phyloP scores from a whole-genome alignment of 139 green algal species.

The Coelastrella sp. region DNA sequence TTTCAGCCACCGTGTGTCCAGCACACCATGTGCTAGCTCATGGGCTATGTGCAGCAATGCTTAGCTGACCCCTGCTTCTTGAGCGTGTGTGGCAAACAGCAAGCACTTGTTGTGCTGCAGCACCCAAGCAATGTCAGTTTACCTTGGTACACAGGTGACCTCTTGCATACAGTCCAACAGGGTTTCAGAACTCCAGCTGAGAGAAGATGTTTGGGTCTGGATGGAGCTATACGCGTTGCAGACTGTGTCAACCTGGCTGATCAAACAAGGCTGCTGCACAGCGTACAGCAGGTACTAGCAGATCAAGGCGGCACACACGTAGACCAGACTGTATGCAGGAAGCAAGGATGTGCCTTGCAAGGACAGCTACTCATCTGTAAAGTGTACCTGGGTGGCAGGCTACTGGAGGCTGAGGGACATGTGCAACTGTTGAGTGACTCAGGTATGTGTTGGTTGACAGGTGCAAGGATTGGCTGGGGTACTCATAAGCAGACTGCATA shows the following conservation, averaged over 20 bases:
- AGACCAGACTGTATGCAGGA: not conserved
- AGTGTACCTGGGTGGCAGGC: constrained; percentile 55
- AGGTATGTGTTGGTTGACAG: too few species aligned
- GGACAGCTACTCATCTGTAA: constrained; percentile 58
- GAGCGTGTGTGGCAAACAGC: not conserved
- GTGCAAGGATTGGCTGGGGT: too few species aligned
- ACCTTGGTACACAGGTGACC: not conserved
- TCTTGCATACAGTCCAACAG: constrained; percentile 64
- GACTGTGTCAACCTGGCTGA: constrained; percentile 65
- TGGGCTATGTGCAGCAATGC: too few species aligned
- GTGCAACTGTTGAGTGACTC: not conserved
- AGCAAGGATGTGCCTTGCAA: not conserved
- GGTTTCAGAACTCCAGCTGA: constrained; percentile 50
- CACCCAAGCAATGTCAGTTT: not conserved
- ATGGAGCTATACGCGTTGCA: constrained; percentile 62
- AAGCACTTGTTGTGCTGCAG: not conserved
- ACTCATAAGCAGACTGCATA: not conserved
- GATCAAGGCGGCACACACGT: not conserved
- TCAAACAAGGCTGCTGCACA: constrained; percentile 49
- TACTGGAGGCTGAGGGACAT: constrained; percentile 49
- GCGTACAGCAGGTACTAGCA: not conserved
- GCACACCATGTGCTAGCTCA: not conserved
- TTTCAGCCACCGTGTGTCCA: not conserved
- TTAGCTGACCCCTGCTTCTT: too few species aligned
- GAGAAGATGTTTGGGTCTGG: constrained; percentile 51